Evolutionary conservation across 768 basidiomycete species (phyloP), one percentile per base, ranked within the genome.

Genomic region (Suillus placidus): DNA sequence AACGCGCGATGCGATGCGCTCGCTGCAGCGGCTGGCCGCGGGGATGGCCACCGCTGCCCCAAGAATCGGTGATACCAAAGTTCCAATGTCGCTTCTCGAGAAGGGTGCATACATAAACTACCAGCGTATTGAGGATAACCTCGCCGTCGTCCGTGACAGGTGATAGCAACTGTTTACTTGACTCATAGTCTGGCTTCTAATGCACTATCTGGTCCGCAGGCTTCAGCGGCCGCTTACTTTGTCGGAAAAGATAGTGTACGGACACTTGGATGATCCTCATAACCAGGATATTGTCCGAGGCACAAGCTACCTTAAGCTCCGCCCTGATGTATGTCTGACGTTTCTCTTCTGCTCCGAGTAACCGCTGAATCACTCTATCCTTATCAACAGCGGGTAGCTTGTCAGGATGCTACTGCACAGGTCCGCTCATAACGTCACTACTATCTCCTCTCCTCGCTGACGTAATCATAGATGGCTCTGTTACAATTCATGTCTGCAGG

Each of bases 401-500:
- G 92, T 82, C 92, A 94, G 84, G 93, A 95, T 84, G 93, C 93
- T 68, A 94, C 93, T 20, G 91, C 92, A 47, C 92, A 93, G 82
- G 91, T 91, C 68, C 42, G 80, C 69, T 66, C 43, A 30, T 68
- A 63, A 67, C 71, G 65, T 71, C 69, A 71, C 67, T 34, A 42
- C 64, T 40, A 32, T 18, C 8, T 40, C 51, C 60, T 60, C 20
- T n/a, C 38, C 20, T 6, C 38, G 57, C 71, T 77, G 69, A 79
- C 73, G 73, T 79, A 69, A 76, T 64, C 2, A 0, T 78, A 99
- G 94, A 99, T 99, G 97, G 97, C 97, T 23, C 87, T 99, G 64
- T 86, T 99, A 70, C 97, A 99, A 85, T 99, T 99, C 88, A 99
- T 99, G 97, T 98, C 97, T 61, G 95, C 97, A 20, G 97, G 97